Percentiles rank a stretch among this genome's conserved stretches.
Evolutionary conservation across 2,329 filamentous ascomycete genomes (phyloP).

Genomic region (Trichothecium sympodiale): DNA sequence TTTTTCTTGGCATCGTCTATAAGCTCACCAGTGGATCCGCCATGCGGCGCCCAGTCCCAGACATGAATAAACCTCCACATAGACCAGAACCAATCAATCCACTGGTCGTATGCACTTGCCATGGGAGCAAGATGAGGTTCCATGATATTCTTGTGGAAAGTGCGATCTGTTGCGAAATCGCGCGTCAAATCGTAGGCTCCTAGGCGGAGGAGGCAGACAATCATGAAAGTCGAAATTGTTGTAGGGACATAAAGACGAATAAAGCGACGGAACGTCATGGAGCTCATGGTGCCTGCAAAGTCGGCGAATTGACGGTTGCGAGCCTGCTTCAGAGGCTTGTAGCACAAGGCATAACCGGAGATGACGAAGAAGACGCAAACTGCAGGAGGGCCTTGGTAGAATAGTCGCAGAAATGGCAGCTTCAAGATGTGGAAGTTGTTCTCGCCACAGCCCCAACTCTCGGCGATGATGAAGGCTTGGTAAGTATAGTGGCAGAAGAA

Average conservation of each 20-base stretch:
- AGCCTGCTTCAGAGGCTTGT: conserved; percentile 37
- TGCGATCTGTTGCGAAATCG: conserved; percentile 29
- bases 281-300: conserved; percentile 34
- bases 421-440: conserved; percentile 35
- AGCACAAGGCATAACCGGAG: conserved; percentile 48
- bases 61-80: conserved; percentile 40
- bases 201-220: conserved; percentile 30
- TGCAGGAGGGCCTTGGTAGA: conserved; percentile 44
- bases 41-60: conserved; percentile 37
- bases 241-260: conserved; percentile 42
- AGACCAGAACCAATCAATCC: conserved; percentile 32
- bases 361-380: conserved; percentile 53
- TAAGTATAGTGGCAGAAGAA: conserved; percentile 47
- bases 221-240: conserved; percentile 36
- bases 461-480: conserved; percentile 38
- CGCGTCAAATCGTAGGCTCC: conserved; percentile 38
- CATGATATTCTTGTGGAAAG: conserved; percentile 34
- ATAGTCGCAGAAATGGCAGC: conserved; percentile 41
- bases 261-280: conserved; percentile 38
- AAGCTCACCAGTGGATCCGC: conserved; percentile 30
- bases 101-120: conserved; percentile 25
- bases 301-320: conserved; percentile 24
- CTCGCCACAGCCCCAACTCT: conserved; percentile 34
- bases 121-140: conserved; percentile 34
- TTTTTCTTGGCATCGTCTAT: conserved; percentile 6